phyloP scores from a whole-genome alignment of 2,329 filamentous ascomycete genomes.

The Neoarthrinium moseri region DNA sequence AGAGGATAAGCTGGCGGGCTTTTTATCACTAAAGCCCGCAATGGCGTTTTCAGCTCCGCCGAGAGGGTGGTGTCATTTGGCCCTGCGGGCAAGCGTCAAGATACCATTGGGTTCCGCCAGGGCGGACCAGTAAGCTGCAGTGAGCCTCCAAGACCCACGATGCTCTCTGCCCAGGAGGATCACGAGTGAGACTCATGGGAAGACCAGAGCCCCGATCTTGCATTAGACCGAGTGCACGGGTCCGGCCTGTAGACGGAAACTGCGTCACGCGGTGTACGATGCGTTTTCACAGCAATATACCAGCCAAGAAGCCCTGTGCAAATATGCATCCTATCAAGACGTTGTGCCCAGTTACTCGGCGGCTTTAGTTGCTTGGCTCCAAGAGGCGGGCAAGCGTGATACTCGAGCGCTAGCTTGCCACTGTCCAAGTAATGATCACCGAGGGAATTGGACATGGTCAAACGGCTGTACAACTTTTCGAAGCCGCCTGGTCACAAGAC shows the following conservation, averaged over 20 bases:
- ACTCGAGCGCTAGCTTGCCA: too few species aligned
- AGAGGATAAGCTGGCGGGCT: not conserved
- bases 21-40: not conserved
- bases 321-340: not conserved
- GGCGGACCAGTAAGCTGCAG: conserved; percentile 7
- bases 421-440: not conserved
- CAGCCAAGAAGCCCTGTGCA: not conserved
- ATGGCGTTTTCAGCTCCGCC: conserved; percentile 1
- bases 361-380: too few species aligned
- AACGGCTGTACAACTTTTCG: not conserved
- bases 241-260: too few species aligned
- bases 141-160: too few species aligned
- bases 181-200: too few species aligned
- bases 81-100: conserved; percentile 2
- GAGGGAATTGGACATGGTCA: not conserved
- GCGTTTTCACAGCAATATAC: too few species aligned
- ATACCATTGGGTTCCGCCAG: conserved; percentile 11
- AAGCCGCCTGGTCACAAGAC: not conserved
- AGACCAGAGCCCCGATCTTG: too few species aligned
- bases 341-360: too few species aligned
- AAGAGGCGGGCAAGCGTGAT: too few species aligned
- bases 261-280: too few species aligned
- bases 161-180: too few species aligned
- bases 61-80: conserved; percentile 5
- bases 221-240: too few species aligned